Conservation (phyloP, 2,329 filamentous ascomycete genomes). For the Aspergillus persii region DNA sequence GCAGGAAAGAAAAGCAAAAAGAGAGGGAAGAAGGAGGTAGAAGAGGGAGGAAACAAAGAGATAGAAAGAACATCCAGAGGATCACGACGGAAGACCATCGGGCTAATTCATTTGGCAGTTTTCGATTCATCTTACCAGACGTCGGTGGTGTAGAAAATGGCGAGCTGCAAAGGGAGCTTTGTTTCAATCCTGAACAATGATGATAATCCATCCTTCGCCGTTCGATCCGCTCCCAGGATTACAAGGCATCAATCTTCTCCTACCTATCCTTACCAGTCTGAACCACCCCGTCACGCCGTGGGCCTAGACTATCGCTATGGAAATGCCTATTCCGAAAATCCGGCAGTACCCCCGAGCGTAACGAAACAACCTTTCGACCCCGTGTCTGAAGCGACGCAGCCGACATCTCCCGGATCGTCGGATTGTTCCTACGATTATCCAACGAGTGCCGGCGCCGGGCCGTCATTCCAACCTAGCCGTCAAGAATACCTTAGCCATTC, state of each 20-base stretch:
- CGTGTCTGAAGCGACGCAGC: constrained; percentile 25
- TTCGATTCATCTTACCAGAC: constrained; percentile 11
- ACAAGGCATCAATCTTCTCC: constrained; percentile 23
- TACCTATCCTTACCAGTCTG: constrained; percentile 20
- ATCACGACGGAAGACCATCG: background rate
- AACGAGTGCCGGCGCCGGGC: constrained; percentile 17
- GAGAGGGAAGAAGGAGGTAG: background rate
- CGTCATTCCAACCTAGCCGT: constrained; percentile 28
- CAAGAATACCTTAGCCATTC: constrained; percentile 27
- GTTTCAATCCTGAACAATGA: constrained; percentile 49
- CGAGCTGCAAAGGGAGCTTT: constrained; percentile 33
- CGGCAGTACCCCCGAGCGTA: constrained; percentile 25
- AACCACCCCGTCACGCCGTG: constrained; percentile 17
- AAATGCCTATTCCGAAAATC: constrained; percentile 25
- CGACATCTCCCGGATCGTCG: constrained; percentile 32
- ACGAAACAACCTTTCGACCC: constrained; percentile 24
- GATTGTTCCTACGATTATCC: constrained; percentile 35
- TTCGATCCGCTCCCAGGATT: constrained; percentile 33
- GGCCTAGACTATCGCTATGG: constrained; percentile 20
- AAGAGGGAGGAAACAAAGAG: background rate
- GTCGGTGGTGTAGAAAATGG: constrained; percentile 24
- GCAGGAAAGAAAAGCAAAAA: background rate
- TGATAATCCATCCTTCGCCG: constrained; percentile 46
- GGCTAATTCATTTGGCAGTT: background rate
- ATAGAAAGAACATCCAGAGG: background rate